Base-by-base conservation (phyloP, 805 yeast genomes). In the Ogataea pini region DNA sequence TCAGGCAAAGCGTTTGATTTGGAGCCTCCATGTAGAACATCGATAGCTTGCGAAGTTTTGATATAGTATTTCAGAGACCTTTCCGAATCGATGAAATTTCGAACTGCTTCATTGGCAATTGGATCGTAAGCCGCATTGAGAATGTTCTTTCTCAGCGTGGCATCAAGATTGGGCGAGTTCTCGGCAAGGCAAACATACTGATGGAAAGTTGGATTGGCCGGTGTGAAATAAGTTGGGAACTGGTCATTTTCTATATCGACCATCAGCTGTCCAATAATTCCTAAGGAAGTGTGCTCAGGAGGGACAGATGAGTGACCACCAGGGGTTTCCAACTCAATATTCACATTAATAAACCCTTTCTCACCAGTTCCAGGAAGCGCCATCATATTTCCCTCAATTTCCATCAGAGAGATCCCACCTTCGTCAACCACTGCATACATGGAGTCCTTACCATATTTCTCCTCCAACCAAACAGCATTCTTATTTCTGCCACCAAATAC, bases 291-390 rank as follows among this genome's bases (percentile, higher is more conserved):
- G 57, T 86, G 92, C 45, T 78, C 82, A 2, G 91, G 92, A 7
- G 95, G 94, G n/a, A 76, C 64, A 7, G 91, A 84, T 1, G 92
- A 81, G 61, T 86, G 95, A 7, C 95, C 95, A 32, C 95, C 95
- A 12, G 81, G 79, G 17, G 86, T 82, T 19, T 68, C 67, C 34
- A 86, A 66, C 3, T 72, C 71, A 36, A 85, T 70, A 24, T 60
- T 51, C 3, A 76, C 57, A 55, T 73, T 63, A 13, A 72, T 17
- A 49, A 73, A 76, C 4, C 88, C 87, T 63, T 82, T 82, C 60
- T 84, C 86, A 16, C 80, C 81, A 12, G 83, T 78, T 3, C 80
- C 76, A 3, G 82, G 78, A 22, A 76, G 67, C 2, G 83, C 79
- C 50, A 80, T 70, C 28, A 75, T 74, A 41, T 75, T 69, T 31